Percentiles rank a stretch among this genome's conserved stretches.
Evolutionary conservation across 805 yeast species (phyloP).

Genomic region (Yamadazyma nakazawae): DNA sequence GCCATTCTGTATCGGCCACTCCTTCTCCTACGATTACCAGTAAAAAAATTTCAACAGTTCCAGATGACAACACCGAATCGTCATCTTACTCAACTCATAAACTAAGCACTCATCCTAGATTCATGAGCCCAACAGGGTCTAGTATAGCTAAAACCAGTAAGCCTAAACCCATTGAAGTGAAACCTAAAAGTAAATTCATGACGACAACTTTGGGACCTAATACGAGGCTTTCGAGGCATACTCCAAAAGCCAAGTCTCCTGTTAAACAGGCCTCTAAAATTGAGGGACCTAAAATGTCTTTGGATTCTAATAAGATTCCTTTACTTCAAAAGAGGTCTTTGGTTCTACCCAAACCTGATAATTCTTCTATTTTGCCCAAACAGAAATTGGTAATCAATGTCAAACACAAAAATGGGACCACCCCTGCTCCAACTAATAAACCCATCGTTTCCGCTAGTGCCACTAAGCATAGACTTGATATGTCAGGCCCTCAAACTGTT

Average conservation of each 20-base stretch:
- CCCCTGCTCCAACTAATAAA: not conserved
- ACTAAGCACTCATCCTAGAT: constrained; percentile 13
- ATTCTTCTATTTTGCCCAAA: constrained; percentile 21
- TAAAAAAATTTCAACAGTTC: not conserved
- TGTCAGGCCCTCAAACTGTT: not conserved
- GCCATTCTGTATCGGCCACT: not conserved
- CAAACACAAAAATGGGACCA: constrained; percentile 16
- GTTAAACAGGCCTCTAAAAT: constrained; percentile 3
- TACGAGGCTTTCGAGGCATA: constrained; percentile 23
- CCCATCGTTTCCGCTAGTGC: not conserved
- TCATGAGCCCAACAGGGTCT: constrained; percentile 29
- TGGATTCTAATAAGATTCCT: constrained; percentile 19
- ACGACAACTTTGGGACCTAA: constrained; percentile 35
- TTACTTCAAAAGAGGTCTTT: constrained; percentile 25
- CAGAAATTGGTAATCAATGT: constrained; percentile 25
- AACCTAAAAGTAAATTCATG: constrained; percentile 30
- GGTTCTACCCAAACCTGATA: constrained; percentile 12
- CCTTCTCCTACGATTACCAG: not conserved
- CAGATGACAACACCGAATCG: not conserved
- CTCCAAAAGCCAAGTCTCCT: constrained; percentile 11
- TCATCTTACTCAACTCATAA: constrained; percentile 1
- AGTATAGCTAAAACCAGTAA: constrained; percentile 22
- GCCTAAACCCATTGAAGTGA: not conserved
- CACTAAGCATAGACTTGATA: not conserved
- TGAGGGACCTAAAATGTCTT: constrained; percentile 7